phyloP scores from a whole-genome alignment of 176 grass and related monocot species.

The Themeda triandra region DNA sequence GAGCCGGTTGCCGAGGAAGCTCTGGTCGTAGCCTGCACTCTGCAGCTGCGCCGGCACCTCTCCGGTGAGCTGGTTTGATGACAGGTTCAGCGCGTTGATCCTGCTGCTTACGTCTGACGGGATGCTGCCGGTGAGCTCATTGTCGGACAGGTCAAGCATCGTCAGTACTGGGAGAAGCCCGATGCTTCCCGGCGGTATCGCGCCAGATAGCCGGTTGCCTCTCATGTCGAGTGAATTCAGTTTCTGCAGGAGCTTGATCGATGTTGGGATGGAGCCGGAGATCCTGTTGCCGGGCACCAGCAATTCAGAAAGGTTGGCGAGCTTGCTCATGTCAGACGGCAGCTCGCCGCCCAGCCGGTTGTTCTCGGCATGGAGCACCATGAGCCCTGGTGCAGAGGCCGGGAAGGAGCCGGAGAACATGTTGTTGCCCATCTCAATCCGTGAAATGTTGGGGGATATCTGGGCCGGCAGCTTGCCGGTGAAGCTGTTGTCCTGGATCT shows the following conservation, averaged over 20 bases:
- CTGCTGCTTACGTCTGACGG: slow-evolving; percentile 36
- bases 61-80: slow-evolving; percentile 60
- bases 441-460: slow-evolving; percentile 25
- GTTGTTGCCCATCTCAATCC: slow-evolving; percentile 68
- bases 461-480: slow-evolving; percentile 43
- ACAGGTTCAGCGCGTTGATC: slow-evolving; percentile 53
- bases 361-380: slow-evolving; percentile 49
- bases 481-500: slow-evolving; percentile 66
- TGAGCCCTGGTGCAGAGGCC: background rate
- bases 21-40: slow-evolving; percentile 49
- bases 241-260: slow-evolving; percentile 34
- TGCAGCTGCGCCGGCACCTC: slow-evolving; percentile 51
- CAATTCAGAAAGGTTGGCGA: slow-evolving; percentile 34
- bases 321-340: slow-evolving; percentile 35
- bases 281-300: slow-evolving; percentile 35
- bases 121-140: slow-evolving; percentile 50
- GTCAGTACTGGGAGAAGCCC: slow-evolving; percentile 33
- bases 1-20: slow-evolving; percentile 72
- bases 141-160: slow-evolving; percentile 53
- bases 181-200: slow-evolving; percentile 39
- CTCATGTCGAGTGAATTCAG: slow-evolving; percentile 53
- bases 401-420: slow-evolving; percentile 57
- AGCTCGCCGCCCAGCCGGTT: slow-evolving; percentile 54
- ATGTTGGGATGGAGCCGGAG: slow-evolving; percentile 42
- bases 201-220: slow-evolving; percentile 48